A percentile compares a stretch with the other conserved stretches of the same genome.
Evolutionary conservation across 352 stramenopile species (phyloP).

Genomic region (Elongisporangium undulatum): DNA sequence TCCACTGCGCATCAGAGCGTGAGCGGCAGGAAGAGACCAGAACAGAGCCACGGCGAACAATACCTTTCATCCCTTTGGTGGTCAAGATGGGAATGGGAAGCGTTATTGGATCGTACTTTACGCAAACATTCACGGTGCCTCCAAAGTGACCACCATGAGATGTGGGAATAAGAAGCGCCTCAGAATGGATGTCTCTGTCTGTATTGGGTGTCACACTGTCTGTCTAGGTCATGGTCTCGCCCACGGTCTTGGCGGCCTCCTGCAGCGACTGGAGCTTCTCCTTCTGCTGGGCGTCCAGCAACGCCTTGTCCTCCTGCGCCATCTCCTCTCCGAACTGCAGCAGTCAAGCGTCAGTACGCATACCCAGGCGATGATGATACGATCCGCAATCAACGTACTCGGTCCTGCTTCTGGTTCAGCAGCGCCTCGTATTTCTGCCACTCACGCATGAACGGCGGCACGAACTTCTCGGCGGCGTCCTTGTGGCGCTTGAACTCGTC

Average conservation of each 20-base stretch:
- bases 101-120: background rate
- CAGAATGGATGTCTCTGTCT: background rate
- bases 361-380: background rate
- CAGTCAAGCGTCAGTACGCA: conserved; percentile 1
- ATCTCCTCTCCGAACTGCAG: conserved; percentile 67
- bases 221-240: conserved; percentile 47
- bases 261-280: conserved; percentile 65
- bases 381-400: conserved; percentile 17
- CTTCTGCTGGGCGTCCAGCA: conserved; percentile 66
- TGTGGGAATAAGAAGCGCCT: background rate
- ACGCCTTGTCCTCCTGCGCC: conserved; percentile 41
- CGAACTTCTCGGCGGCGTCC: conserved; percentile 65
- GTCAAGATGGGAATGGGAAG: background rate
- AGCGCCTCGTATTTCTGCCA: conserved; percentile 68
- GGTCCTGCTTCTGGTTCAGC: conserved; percentile 47
- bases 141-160: background rate
- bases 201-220: background rate
- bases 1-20: background rate
- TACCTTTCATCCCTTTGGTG: background rate
- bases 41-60: background rate
- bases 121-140: background rate
- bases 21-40: background rate
- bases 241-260: conserved; percentile 63
- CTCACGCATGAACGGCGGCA: conserved; percentile 69
- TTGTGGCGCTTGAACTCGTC: conserved; percentile 87